Evolutionary conservation across 208 protist genomes (phyloP), one percentile per base, ranked within the genome.

Genomic region (Leptomonas pyrrhocoris): DNA sequence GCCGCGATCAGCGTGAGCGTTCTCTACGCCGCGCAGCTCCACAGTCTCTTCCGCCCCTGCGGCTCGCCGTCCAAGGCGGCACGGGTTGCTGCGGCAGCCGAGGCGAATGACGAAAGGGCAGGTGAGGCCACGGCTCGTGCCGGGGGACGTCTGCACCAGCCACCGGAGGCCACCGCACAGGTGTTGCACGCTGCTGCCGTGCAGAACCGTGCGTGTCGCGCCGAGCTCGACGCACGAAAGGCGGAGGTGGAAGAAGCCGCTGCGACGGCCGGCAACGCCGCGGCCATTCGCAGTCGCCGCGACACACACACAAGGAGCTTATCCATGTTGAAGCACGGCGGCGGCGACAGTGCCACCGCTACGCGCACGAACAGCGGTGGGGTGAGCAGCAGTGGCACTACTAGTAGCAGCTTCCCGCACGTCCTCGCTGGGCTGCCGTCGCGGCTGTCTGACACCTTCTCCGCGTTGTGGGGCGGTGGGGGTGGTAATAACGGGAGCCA

Each of bases 371-470:
- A 9, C 34, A 38, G 34, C 34, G 34, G 34, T 38, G 34, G 25
- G 21, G 28, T 21, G 53, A 64, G 40, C 40, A 40, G 46, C 45
- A 19, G 19, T 34, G 50, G 31, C 9, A 30, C 25, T 18, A n/a
- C 42, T 42, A 49, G 46, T 7, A 68, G 56, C 28, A 68, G 46
- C 49, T 51, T 72, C 36, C 48, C 64, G 16, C 72, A 77, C 49
- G 50, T 55, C 16, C 64, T 71, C 34, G 50, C 64, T 28, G 56
- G 12, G 25, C 55, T 65, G 63, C 64, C 72, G 12, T 70, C 72
- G 25, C 72, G 63, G 8, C 58, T 77, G 9, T 72, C 72, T 6
- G 72, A 77, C 28, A 72, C 63, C 18, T 56, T 77, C 50, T 67
- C 57, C 8, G 56, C 65, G 31, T 50, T 77, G 49, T 77, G 72